Evolutionary conservation across 345 rosid genomes (phyloP).

Genomic region (Linum usitatissimum): DNA sequence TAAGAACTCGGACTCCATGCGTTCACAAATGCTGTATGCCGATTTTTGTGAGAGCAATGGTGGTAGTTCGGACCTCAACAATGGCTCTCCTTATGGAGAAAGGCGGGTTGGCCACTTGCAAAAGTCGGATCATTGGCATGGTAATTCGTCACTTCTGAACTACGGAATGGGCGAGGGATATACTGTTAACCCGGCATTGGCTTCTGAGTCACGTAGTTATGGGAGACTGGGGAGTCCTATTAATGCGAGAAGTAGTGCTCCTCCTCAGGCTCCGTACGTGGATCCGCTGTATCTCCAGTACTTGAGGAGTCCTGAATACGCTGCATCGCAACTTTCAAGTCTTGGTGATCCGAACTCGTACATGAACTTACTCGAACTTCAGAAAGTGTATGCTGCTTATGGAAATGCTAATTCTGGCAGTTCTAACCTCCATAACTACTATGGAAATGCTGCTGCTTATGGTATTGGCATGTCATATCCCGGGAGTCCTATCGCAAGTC

Average conservation of each 20-base stretch:
- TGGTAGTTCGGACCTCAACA: conserved; percentile 26
- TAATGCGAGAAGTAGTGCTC: conserved; percentile 22
- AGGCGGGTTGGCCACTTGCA: conserved; percentile 34
- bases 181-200: conserved; percentile 43
- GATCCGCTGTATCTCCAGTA: conserved; percentile 67
- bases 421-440: conserved; percentile 48
- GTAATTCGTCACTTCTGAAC: conserved; percentile 33
- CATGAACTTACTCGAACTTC: conserved; percentile 47
- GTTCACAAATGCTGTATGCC: conserved; percentile 23
- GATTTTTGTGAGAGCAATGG: conserved; percentile 31
- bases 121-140: conserved; percentile 27
- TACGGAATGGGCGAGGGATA: conserved; percentile 40
- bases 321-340: conserved; percentile 5
- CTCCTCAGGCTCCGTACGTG: conserved; percentile 39
- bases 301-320: conserved; percentile 39
- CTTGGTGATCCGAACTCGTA: conserved; percentile 34
- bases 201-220: conserved; percentile 38
- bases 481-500: conserved; percentile 24
- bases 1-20: conserved; percentile 31
- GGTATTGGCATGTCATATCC: conserved; percentile 52
- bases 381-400: conserved; percentile 45
- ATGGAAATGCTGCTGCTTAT: conserved; percentile 38
- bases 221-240: conserved; percentile 35
- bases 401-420: conserved; percentile 38
- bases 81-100: conserved; percentile 24